Evolutionary conservation across 1,139 yeast species (phyloP), one percentile per base, ranked within the genome.

Genomic region (Debaryomyces psychrophilus): DNA sequence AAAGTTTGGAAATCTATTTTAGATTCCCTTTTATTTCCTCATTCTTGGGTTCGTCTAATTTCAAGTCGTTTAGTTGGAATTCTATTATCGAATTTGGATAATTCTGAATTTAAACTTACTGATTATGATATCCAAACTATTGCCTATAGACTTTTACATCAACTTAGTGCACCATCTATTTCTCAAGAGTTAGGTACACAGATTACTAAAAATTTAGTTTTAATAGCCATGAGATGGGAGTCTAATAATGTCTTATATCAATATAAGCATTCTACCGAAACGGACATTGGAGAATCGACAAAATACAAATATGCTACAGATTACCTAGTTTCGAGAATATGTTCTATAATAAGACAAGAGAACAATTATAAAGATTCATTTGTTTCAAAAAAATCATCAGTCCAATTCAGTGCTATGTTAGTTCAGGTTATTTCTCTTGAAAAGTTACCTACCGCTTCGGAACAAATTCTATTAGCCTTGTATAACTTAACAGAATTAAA

Each of bases 1-100:
- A 41, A 38, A 1, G 55, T 79, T 9, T 87, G 95, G 93, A 58
- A 61, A 9, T 64, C 68, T 17, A 68, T 87, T 5, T 72, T 82
- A 25, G 77, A 76, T 9, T 69, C 83, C 22, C 70, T 90, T 50
- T 69, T 92, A 44, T 93, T 81, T 63, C 97, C 97, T 2, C 98
- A 92, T 63, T 77, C 95, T 0, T 92, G 98, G 98, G 87, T 92
- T 9, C 81, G 98, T 58, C 72, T 87, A 46, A 71, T 81, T 4
- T 69, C 95, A 0, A 71, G 86, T n/a, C 74, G 92, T 44, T 69
- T 90, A 40, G 64, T 84, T 34, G 83, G 85, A 1, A 60, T 69
- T 2, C 61, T 85, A 40, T 67, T 87, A 43, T 58, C 73, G 3
- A 75, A 76, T 47, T 50, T 71, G 34, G 72, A 69, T 14, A 60